Conservation (phyloP, 192 early-diverging fungal species). For the Obelidium mucronatum region DNA sequence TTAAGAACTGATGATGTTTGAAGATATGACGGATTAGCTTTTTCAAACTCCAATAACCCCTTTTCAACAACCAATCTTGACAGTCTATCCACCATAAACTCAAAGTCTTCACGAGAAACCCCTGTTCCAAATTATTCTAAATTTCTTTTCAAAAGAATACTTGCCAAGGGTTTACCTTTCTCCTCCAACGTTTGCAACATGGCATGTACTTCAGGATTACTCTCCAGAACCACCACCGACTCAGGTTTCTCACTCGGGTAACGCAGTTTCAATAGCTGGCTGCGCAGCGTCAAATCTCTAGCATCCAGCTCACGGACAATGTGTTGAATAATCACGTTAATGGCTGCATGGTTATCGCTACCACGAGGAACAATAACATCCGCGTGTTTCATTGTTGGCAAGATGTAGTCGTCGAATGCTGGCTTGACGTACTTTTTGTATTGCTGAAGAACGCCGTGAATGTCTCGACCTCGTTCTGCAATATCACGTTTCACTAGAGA, state of each 20-base stretch:
- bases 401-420: slow-evolving; percentile 89
- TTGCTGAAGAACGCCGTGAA: slow-evolving; percentile 86
- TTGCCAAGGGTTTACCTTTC: not conserved
- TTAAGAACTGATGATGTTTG: slow-evolving; percentile 64
- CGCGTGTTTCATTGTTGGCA: slow-evolving; percentile 91
- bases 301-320: slow-evolving; percentile 84
- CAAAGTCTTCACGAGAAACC: slow-evolving; percentile 77
- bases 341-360: slow-evolving; percentile 86
- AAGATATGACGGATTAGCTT: slow-evolving; percentile 43
- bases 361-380: slow-evolving; percentile 93
- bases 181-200: slow-evolving; percentile 9
- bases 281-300: slow-evolving; percentile 51
- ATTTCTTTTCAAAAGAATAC: no score
- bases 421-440: slow-evolving; percentile 95
- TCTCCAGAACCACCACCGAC: slow-evolving; percentile 53
- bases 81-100: slow-evolving; percentile 91
- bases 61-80: slow-evolving; percentile 85
- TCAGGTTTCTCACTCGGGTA: slow-evolving; percentile 35
- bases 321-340: slow-evolving; percentile 91
- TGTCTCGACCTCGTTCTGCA: slow-evolving; percentile 86
- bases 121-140: slow-evolving; percentile 7
- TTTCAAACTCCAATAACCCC: slow-evolving; percentile 68
- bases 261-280: slow-evolving; percentile 31
- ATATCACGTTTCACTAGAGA: slow-evolving; percentile 87
- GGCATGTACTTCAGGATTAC: slow-evolving; percentile 54